Evolutionary conservation across 495 filamentous ascomycete genomes (phyloP), one percentile per base, ranked within the genome.

Genomic region (Podospora bellae-mahoneyi): DNA sequence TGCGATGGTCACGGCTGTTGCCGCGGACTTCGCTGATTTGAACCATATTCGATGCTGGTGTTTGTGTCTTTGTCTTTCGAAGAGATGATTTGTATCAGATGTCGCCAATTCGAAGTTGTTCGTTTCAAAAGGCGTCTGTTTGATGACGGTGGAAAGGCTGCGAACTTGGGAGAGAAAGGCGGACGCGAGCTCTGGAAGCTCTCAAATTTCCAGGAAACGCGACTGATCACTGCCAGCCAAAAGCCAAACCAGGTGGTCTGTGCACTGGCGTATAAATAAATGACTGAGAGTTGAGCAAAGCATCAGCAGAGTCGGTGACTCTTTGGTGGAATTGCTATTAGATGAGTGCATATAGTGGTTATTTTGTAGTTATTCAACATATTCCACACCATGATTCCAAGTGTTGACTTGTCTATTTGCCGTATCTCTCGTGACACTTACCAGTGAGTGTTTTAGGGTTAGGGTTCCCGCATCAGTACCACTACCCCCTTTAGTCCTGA

Each of bases 11-110:
- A 84, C 95, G 93, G 81, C 90, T 89, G 82, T 92, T 94, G 83
- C 91, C 90, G 83, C 96, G 96, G 73, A 97, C 92, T 84, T 97
- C 94, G 80, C 90, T 93, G 83, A 97, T 96, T 76, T 93, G 91
- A 66, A 97, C 93, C 92, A 96, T 96, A 48, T 48, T 48, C 15
- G 39, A 48, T 13, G 7, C 15, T 48, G 39, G 13, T 48, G 5
- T 48, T 6, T 3, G 5, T 48, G 7, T 48, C 3, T 48, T 48
- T 10, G 39, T 48, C 39, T 16, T 3, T 6, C 9, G 39, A 10
- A 16, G 39, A 48, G 3, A 32, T 32, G 30, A 5, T 4, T 32
- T 32, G 30, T 32, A 32, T 32, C 30, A 32, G 30, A 32, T 32
- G 30, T 32, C 30, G 30, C 7, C 30, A 27, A 26, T 65, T 28